Base-by-base conservation (phyloP, 305 asterid genomes). In the Fraxinus greggii region DNA sequence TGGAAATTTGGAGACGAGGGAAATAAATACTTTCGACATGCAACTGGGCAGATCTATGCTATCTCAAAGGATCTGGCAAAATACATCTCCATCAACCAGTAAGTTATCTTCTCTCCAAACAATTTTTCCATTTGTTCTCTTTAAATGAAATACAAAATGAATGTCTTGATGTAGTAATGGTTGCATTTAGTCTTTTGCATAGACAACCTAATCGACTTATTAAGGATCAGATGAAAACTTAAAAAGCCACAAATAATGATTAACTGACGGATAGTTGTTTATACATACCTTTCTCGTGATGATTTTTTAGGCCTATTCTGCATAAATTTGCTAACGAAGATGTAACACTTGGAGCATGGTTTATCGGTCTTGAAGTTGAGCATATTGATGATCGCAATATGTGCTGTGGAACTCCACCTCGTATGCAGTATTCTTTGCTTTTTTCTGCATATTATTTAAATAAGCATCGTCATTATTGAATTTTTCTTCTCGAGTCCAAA, bases 251-350 rank as follows among this genome's bases (percentile, higher is more conserved):
- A 75, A 75, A 38, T 15, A 23, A 24, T 36, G n/a, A 17, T 75
- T 1, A 1, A 13, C 3, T 4, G 8, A 72, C 28, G 9, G 13
- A 5, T 74, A 3, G 1, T 10, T 74, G 56, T 35, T 75, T 38
- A 4, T 75, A 3, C 4, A 0, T 21, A 17, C 17, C 7, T 48
- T 4, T 70, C 5, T 45, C 4, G 7, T 17, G 17, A n/a, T 81
- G 36, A 67, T 61, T 67, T 80, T 79, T 28, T 86, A 88, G 91
- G 69, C 88, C 78, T 1, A 85, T 88, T 40, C 77, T 88, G 72
- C 91, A 88, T 75, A 88, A 86, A 59, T 88, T 76, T 85, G 91
- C 89, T 56, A 88, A 88, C 13, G 91, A 88, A 85, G 91, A 88
- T 59, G 90, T 88, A 5, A 85, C 91, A 17, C 89, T 88, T 56